A percentile compares a stretch with the other conserved stretches of the same genome.
Conservation (phyloP, 2,329 filamentous ascomycete genomes). For the Neurospora crassa region DNA sequence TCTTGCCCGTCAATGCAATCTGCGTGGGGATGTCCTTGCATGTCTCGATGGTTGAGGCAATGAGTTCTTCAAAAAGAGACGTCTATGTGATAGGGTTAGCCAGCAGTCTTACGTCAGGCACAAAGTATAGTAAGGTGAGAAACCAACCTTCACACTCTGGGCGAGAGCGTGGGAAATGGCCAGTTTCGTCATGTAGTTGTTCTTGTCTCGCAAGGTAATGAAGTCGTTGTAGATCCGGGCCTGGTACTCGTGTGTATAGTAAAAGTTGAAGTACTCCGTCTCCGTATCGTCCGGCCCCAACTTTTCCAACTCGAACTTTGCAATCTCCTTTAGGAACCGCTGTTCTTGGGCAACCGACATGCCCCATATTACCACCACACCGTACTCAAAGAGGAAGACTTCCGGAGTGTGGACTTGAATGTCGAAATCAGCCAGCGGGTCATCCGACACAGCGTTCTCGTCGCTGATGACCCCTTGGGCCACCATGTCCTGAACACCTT, state of each 20-base stretch:
- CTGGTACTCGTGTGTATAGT: constrained; percentile 97
- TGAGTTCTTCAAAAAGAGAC: constrained; percentile 89
- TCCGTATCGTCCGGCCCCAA: constrained; percentile 82
- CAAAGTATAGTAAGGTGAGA: not conserved
- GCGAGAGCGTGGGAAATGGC: constrained; percentile 93
- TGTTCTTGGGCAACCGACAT: constrained; percentile 89
- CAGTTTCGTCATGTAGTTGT: constrained; percentile 96
- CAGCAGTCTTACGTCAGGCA: not conserved
- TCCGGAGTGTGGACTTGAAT: constrained; percentile 85
- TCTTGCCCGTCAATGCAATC: constrained; percentile 86
- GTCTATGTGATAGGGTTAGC: constrained; percentile 42
- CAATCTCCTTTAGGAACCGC: constrained; percentile 83
- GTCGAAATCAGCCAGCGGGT: constrained; percentile 60
- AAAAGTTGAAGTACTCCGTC: constrained; percentile 98
- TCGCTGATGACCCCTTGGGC: constrained; percentile 18
- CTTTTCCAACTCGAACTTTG: constrained; percentile 90
- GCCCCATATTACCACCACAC: constrained; percentile 96
- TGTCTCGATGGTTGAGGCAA: constrained; percentile 84
- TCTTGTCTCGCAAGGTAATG: constrained; percentile 86
- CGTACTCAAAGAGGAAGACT: constrained; percentile 94
- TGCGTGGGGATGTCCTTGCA: constrained; percentile 90
- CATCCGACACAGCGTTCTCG: constrained; percentile 28
- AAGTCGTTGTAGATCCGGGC: constrained; percentile 99
- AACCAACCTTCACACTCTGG: constrained; percentile 77
- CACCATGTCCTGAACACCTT: constrained; percentile 17